Base-by-base conservation (phyloP, 2,329 filamentous ascomycete species). In the Claviceps sp. region DNA sequence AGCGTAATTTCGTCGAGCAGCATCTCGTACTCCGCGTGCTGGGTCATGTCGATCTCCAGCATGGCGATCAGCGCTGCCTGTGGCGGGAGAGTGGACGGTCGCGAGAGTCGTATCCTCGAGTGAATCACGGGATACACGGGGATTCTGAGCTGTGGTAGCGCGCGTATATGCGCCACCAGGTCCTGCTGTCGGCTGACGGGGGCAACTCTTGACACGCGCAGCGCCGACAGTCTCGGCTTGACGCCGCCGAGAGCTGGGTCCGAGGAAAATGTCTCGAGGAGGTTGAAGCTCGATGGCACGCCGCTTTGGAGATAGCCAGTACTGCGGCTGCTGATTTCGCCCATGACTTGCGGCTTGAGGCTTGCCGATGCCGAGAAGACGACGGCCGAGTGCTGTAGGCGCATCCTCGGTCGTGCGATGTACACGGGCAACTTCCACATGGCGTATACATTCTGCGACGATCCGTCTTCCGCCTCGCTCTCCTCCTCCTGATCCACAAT, bases 1-100 rank as follows among this genome's bases (percentile, higher is more conserved):
- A 89, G 68, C 1, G 72, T 59, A 52, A 88, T 77, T 20, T 74
- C 71, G 50, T 81, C 72, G 22, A 90, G 73, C 13, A 70, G 68
- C n/a, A 85, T 73, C 59, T 81, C 76, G 63, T 81, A 86, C 48
- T 82, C 78, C 53, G 84, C 79, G 62, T 84, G 81, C 6, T 82
- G 76, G 0, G 85, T 86, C 55, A 87, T 82, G 66, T 89, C 86
- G 41, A 89, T 66, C 61, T 89, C 85, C 4, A 90, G 70, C 50
- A 86, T 78, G 8, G 84, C 84, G 54, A 89, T 77, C 13, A 88
- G 70, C 18, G 81, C 75, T 3, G 79, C 65, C 54, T 76, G 79
- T 9, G 79, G 70, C 3, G 81, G 79, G 8, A 72, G 70, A 1
- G 74, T 74, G 58, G 75, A 78, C 6, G 84, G 75, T 54, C 81